Evolutionary conservation across 1,139 yeast species (phyloP).

Genomic region (Debaryomycetaceae sp.): DNA sequence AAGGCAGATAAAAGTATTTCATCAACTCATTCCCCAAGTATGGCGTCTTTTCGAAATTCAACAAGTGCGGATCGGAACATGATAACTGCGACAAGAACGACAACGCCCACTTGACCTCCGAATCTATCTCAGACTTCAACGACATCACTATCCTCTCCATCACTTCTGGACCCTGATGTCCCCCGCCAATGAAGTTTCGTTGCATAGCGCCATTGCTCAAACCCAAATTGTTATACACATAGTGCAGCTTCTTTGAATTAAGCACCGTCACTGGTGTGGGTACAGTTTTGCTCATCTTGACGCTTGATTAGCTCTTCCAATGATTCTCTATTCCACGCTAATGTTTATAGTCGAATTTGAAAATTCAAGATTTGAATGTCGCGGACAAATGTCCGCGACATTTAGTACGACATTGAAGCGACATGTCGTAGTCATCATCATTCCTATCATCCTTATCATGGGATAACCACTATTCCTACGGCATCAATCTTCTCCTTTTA

Average conservation of each 20-base stretch:
- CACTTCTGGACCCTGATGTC: constrained; percentile 54
- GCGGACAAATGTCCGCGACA: neutral
- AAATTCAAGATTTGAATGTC: neutral
- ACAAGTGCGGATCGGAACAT: constrained; percentile 42
- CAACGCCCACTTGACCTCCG: constrained; percentile 67
- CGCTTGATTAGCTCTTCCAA: neutral
- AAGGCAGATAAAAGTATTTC: constrained; percentile 36
- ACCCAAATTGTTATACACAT: constrained; percentile 11
- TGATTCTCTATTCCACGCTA: neutral
- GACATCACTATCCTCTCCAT: constrained; percentile 62
- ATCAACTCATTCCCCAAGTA: constrained; percentile 51
- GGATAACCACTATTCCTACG: too few relatives aligned
- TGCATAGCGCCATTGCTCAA: constrained; percentile 10
- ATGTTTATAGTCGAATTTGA: neutral
- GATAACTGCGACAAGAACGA: constrained; percentile 57
- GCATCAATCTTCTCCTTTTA: too few relatives aligned
- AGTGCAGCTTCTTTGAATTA: constrained; percentile 13
- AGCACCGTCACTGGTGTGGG: constrained; percentile 21
- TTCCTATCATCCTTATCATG: too few relatives aligned
- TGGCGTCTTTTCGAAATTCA: constrained; percentile 48
- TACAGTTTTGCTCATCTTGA: constrained; percentile 8
- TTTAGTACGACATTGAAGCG: too few relatives aligned
- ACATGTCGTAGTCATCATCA: too few relatives aligned
- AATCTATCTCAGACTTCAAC: constrained; percentile 53
- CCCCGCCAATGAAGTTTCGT: constrained; percentile 35